These are phyloP conservation scores for Tetrahymena borealis DNA, from an alignment of 73 alveolate genomes.

Conservation along the genomic window DNA sequence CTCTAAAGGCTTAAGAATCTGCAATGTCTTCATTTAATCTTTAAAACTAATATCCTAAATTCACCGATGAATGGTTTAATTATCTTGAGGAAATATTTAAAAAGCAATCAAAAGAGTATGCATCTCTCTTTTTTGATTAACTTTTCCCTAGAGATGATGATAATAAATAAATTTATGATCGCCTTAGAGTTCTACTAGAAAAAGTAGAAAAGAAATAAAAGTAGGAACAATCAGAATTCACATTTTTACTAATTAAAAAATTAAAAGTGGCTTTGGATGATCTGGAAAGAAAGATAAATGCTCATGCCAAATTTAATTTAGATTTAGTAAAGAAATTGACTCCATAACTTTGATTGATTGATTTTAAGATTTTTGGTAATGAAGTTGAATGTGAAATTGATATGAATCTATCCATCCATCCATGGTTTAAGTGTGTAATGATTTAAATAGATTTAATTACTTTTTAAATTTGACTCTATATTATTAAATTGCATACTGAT, in stretches of 20 bases:
- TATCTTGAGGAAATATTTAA: neutral
- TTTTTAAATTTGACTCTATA: no score
- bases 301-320: neutral
- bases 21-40: neutral
- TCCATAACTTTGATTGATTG: neutral
- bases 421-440: no score
- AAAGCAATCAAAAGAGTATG: neutral
- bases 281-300: neutral
- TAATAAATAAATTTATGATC: neutral
- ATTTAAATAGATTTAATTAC: no score
- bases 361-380: no score
- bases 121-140: neutral
- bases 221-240: neutral
- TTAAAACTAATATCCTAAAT: neutral
- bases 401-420: no score
- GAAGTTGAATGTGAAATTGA: no score
- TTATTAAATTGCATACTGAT: no score
- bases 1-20: neutral
- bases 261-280: neutral
- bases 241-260: neutral
- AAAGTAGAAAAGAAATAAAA: neutral
- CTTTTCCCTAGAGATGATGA: neutral
- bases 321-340: neutral
- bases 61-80: neutral
- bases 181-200: neutral